These are phyloP conservation scores for Chaetothyriales sp. DNA, from an alignment of 2,329 filamentous ascomycete genomes.

Conservation along the genomic window DNA sequence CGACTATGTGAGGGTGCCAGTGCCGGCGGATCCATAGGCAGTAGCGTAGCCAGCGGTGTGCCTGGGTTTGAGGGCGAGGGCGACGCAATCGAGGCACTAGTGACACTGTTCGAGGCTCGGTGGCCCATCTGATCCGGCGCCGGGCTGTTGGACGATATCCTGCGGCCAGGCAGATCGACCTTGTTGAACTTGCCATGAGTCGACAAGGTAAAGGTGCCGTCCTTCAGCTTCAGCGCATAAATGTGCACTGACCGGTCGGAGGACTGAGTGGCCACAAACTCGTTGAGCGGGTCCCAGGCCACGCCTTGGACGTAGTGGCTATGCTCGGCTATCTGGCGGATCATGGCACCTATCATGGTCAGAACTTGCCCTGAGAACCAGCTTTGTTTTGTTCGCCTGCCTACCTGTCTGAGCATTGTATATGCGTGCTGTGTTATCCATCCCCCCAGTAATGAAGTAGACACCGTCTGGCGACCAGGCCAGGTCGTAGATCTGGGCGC, in stretches of 20 bases:
- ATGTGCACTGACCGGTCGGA: constrained; percentile 97
- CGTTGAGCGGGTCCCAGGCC: constrained; percentile 94
- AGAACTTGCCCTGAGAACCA: not conserved
- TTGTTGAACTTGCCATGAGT: constrained; percentile 70
- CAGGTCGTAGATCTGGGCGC: constrained; percentile 92
- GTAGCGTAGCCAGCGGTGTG: constrained; percentile 72
- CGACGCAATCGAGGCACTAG: constrained; percentile 50
- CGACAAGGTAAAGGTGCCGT: constrained; percentile 77
- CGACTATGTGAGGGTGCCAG: constrained; percentile 71
- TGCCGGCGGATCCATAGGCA: constrained; percentile 79
- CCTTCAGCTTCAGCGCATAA: constrained; percentile 89
- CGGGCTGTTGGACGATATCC: constrained; percentile 82
- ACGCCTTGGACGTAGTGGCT: constrained; percentile 98
- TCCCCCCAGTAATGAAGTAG: constrained; percentile 96
- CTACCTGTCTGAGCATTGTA: constrained; percentile 84
- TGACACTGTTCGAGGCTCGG: constrained; percentile 36
- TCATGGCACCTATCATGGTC: constrained; percentile 30
- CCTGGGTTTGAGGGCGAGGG: constrained; percentile 83
- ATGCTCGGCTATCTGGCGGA: constrained; percentile 91
- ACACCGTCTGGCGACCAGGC: constrained; percentile 96
- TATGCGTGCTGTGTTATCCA: constrained; percentile 96
- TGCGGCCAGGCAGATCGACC: constrained; percentile 81
- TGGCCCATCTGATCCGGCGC: constrained; percentile 69
- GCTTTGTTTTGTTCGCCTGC: constrained; percentile 17
- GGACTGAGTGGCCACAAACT: constrained; percentile 95